Evolutionary conservation across 31 red algal species (phyloP).

Genomic region (Porphyra umbilicalis): DNA sequence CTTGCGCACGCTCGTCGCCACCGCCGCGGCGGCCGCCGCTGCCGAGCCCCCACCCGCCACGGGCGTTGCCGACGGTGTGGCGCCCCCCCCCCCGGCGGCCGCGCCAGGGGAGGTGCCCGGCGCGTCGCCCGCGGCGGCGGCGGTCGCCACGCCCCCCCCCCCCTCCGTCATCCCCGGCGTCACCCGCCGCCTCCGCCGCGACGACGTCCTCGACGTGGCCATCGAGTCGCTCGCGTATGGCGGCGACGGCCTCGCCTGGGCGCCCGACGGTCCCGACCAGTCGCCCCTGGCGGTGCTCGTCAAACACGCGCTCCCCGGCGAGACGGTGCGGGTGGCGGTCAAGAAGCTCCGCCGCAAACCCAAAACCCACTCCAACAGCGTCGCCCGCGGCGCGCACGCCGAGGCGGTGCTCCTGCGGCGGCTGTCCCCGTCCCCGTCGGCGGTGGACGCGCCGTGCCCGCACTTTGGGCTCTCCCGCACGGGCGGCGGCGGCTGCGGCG

Average conservation of each 20-base stretch:
- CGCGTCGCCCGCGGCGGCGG: no score
- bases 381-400: slow-evolving; percentile 38
- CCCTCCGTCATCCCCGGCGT: background rate
- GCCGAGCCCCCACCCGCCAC: no score
- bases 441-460: slow-evolving; percentile 42
- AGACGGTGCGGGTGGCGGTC: background rate
- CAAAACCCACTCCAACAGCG: background rate
- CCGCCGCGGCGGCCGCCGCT: no score
- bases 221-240: slow-evolving; percentile 56
- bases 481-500: slow-evolving; percentile 79
- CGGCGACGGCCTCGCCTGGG: slow-evolving; percentile 29
- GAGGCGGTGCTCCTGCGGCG: slow-evolving; percentile 62
- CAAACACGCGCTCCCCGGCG: slow-evolving; percentile 13
- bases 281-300: slow-evolving; percentile 12
- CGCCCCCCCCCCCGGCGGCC: no score
- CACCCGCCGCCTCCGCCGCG: slow-evolving; percentile 37
- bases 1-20: no score
- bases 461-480: slow-evolving; percentile 62
- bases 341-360: background rate
- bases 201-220: slow-evolving; percentile 35
- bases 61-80: no score
- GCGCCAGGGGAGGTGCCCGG: no score
- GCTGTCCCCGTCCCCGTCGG: slow-evolving; percentile 8
- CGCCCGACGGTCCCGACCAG: background rate
- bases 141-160: background rate